Evolutionary conservation across 2,329 filamentous ascomycete genomes (phyloP).

Genomic region (Diaporthe sp.): DNA sequence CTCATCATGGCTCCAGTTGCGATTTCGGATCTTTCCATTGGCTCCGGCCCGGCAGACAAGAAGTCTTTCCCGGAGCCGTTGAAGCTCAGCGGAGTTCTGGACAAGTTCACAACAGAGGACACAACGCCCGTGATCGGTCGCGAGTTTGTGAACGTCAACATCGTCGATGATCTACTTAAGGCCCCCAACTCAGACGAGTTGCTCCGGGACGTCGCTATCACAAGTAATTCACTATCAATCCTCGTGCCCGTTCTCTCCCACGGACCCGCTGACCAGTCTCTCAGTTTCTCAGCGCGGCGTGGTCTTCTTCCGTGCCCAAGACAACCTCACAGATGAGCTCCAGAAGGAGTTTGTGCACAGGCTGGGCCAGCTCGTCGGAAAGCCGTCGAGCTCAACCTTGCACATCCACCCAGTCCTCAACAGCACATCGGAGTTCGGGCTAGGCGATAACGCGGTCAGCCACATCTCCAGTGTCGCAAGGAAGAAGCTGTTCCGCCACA

Average conservation of each 20-base stretch:
- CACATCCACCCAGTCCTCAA: conserved; percentile 64
- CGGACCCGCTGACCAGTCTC: neutral
- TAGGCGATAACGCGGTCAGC: conserved; percentile 58
- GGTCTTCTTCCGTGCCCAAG: conserved; percentile 65
- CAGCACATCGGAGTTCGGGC: conserved; percentile 55
- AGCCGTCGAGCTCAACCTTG: conserved; percentile 60
- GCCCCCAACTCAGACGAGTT: conserved; percentile 34
- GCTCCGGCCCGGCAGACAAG: conserved; percentile 22
- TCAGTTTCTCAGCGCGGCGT: conserved; percentile 65
- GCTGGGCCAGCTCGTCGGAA: conserved; percentile 64
- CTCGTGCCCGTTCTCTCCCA: too few relatives aligned
- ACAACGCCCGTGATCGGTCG: conserved; percentile 40
- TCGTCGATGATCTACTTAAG: conserved; percentile 40
- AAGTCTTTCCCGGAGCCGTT: conserved; percentile 37
- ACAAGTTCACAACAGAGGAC: conserved; percentile 38
- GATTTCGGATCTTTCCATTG: conserved; percentile 30
- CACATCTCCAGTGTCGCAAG: conserved; percentile 59
- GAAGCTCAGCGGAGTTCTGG: conserved; percentile 34
- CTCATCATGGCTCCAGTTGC: conserved; percentile 34
- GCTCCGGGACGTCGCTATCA: conserved; percentile 40
- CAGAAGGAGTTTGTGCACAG: conserved; percentile 62
- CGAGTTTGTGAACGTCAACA: conserved; percentile 39
- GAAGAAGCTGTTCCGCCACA: conserved; percentile 48
- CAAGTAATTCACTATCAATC: conserved; percentile 6
- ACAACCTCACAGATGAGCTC: conserved; percentile 58